Evolutionary conservation across 306 rosid species (phyloP), one percentile per base, ranked within the genome.

Genomic region (Chamaecrista fasciculata): DNA sequence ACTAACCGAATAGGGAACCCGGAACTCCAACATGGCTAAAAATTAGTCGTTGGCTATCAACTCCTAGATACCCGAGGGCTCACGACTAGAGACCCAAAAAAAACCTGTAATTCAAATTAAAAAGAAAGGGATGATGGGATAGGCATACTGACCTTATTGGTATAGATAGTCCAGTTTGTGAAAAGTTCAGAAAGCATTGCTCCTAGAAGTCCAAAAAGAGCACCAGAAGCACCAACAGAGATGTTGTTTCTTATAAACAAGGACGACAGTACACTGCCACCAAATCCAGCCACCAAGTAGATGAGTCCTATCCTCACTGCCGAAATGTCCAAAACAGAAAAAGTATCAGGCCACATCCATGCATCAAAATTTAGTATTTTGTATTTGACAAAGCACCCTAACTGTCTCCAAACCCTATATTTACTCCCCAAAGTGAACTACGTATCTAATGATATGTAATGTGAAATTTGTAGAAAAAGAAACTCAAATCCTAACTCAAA

Each of bases 141-240:
- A 25, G 51, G 34, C 51, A 53, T 21, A 49, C 82, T 48, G 23
- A 93, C 96, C 89, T 87, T 92, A 72, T 92, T 88, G 65, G 87
- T 57, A 69, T 90, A 93, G 34, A 90, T 86, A 68, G 86, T 84
- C 98, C 97, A 93, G 62, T 93, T 93, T 20, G 98, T 90, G 40
- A 93, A 53, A 61, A 93, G 96, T 59, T 93, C 98, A 2, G 98
- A 93, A 61, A 93, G 92, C 97, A 90, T 93, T 52, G 96, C 96
- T 77, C 98, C 96, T 66, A 93, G 98, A 68, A 93, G 91, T 67
- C 98, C 98, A 61, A 90, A 90, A 16, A 90, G 90, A 24, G 96
- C 91, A 15, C 98, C 96, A 16, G 98, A 93, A 56, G 98, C 96
- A 58, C 98, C 98, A 49, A 93, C 97, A 2, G 97, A 90, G 61